These are phyloP conservation scores for Gossypium australe DNA, from an alignment of 345 rosid genomes.

Conservation along the genomic window DNA sequence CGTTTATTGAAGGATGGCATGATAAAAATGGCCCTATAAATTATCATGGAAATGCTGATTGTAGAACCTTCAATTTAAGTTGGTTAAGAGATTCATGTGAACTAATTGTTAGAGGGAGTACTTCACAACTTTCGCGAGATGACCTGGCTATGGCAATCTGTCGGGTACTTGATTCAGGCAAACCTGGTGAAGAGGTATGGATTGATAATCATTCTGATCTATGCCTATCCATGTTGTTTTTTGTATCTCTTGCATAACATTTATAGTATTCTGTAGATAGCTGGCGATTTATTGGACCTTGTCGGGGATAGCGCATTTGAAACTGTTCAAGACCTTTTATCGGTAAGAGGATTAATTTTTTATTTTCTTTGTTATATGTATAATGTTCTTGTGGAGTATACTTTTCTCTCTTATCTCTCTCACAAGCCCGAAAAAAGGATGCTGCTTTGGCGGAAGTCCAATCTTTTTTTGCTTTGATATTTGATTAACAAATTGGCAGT, in stretches of 20 bases:
- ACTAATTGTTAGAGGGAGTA: slow-evolving; percentile 51
- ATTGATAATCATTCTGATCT: slow-evolving; percentile 10
- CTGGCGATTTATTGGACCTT: slow-evolving; percentile 87
- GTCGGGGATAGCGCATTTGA: slow-evolving; percentile 91
- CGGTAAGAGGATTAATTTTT: slow-evolving; percentile 35
- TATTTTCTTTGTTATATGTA: background rate
- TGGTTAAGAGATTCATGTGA: slow-evolving; percentile 89
- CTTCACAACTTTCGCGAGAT: slow-evolving; percentile 78
- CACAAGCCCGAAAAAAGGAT: background rate
- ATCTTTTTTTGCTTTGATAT: background rate
- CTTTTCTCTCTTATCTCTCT: background rate
- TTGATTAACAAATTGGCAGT: background rate
- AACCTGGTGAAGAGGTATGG: slow-evolving; percentile 92
- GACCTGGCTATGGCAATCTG: slow-evolving; percentile 94
- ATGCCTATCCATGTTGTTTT: slow-evolving; percentile 13
- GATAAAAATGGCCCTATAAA: slow-evolving; percentile 27
- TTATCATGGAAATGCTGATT: slow-evolving; percentile 27
- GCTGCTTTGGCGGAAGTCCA: background rate
- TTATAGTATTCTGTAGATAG: slow-evolving; percentile 49
- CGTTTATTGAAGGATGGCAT: slow-evolving; percentile 45
- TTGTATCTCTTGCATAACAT: slow-evolving; percentile 5
- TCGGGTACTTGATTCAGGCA: slow-evolving; percentile 79
- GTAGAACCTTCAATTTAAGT: slow-evolving; percentile 52
- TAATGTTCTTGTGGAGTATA: background rate
- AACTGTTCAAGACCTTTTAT: slow-evolving; percentile 78